Evolutionary conservation across 139 green algal genomes (phyloP).

Genomic region (Coelastrella sp.): DNA sequence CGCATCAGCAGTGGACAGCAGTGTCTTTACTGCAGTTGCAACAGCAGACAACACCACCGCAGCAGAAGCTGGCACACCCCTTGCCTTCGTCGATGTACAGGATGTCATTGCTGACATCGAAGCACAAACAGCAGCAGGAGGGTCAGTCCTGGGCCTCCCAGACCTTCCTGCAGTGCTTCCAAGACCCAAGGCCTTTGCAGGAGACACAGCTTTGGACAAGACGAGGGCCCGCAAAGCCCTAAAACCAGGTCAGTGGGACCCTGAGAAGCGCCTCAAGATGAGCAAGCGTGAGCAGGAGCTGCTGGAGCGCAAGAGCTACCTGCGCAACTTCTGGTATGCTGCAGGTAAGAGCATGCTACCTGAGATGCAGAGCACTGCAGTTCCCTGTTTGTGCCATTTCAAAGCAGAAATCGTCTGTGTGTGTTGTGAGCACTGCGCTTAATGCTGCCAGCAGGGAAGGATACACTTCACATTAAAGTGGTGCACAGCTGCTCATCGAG

Average conservation of each 20-base stretch:
- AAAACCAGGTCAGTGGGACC: conserved; percentile 59
- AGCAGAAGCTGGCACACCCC: neutral
- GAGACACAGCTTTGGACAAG: neutral
- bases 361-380: neutral
- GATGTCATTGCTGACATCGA: conserved; percentile 43
- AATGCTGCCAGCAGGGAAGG: neutral
- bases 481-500: too few relatives aligned
- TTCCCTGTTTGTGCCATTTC: neutral
- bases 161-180: neutral
- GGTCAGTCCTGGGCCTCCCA: neutral
- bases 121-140: neutral
- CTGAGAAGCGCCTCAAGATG: conserved; percentile 4
- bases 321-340: conserved; percentile 85
- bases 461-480: too few relatives aligned
- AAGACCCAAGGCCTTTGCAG: neutral
- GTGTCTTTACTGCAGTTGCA: too few relatives aligned
- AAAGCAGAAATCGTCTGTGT: neutral
- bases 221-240: conserved; percentile 40
- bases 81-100: conserved; percentile 26
- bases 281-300: conserved; percentile 72
- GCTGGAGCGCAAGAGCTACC: conserved; percentile 62
- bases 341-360: conserved; percentile 48
- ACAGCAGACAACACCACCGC: neutral
- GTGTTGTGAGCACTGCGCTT: neutral
- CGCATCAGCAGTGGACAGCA: neutral